Evolutionary conservation across 352 stramenopile genomes (phyloP).

Genomic region (Globisporangium parvum): DNA sequence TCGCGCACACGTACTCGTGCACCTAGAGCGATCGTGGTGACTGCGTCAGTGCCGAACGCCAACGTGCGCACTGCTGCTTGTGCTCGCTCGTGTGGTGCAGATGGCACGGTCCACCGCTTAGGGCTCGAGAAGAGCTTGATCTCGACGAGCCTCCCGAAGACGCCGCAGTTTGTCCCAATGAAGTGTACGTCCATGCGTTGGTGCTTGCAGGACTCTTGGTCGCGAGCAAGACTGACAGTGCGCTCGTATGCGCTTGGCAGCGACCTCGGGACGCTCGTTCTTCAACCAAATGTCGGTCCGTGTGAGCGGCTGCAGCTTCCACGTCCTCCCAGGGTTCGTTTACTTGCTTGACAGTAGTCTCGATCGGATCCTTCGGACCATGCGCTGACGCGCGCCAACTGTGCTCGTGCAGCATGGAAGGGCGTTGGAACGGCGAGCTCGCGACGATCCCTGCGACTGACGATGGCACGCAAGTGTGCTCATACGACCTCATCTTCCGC

Average conservation of each 20-base stretch:
- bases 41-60: too few species aligned
- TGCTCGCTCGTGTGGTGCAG: conserved; percentile 15
- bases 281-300: conserved; percentile 87
- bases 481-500: conserved; percentile 77
- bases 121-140: conserved; percentile 84
- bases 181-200: conserved; percentile 30
- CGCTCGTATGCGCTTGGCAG: neutral
- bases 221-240: too few species aligned
- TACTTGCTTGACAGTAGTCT: neutral
- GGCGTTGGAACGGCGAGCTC: conserved; percentile 82
- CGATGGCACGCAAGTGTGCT: conserved; percentile 82
- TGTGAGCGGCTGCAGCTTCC: conserved; percentile 80
- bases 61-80: too few species aligned
- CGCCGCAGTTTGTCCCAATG: conserved; percentile 52
- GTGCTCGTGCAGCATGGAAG: conserved; percentile 50
- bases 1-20: neutral
- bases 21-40: too few species aligned
- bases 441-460: conserved; percentile 64
- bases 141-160: conserved; percentile 39
- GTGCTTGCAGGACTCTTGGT: too few species aligned
- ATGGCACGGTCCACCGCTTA: conserved; percentile 76
- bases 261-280: conserved; percentile 48
- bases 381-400: neutral
- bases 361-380: neutral
- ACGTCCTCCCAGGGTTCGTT: conserved; percentile 64